Percentiles rank a stretch among this genome's conserved stretches.
Evolutionary conservation across 495 filamentous ascomycete genomes (phyloP).

Genomic region (Astrothelium macrocarpum): DNA sequence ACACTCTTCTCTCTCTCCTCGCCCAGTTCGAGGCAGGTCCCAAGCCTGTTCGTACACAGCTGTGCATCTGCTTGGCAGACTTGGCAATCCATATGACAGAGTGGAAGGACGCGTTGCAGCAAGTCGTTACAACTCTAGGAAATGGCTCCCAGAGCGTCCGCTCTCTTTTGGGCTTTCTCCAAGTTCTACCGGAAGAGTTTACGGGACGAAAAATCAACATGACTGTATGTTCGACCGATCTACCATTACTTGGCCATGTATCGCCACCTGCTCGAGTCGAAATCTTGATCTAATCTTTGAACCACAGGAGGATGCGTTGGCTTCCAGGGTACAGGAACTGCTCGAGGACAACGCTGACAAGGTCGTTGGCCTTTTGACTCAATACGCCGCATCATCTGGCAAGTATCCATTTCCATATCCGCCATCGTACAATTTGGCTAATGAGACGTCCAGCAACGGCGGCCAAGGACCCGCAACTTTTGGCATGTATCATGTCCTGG

Average conservation of each 20-base stretch:
- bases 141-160: constrained; percentile 64
- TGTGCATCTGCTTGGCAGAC: constrained; percentile 89
- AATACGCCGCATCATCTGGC: constrained; percentile 87
- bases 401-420: constrained; percentile 28
- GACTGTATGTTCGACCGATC: constrained; percentile 73
- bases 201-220: constrained; percentile 97
- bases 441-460: constrained; percentile 39
- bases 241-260: constrained; percentile 38
- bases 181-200: constrained; percentile 95
- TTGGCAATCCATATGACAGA: constrained; percentile 90
- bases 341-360: constrained; percentile 80
- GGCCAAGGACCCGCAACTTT: constrained; percentile 76
- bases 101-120: constrained; percentile 87
- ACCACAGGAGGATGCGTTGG: constrained; percentile 84
- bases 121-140: constrained; percentile 70
- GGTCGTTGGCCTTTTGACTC: constrained; percentile 73
- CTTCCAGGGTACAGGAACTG: constrained; percentile 69
- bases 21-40: constrained; percentile 70
- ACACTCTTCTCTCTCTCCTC: constrained; percentile 71
- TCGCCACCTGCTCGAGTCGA: constrained; percentile 35
- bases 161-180: constrained; percentile 88
- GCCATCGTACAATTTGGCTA: constrained; percentile 3
- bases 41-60: constrained; percentile 83
- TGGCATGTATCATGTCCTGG: constrained; percentile 96
- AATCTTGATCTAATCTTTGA: constrained; percentile 43